Evolutionary conservation across 2,329 filamentous ascomycete species (phyloP).

Genomic region (Pseudopithomyces maydicus): DNA sequence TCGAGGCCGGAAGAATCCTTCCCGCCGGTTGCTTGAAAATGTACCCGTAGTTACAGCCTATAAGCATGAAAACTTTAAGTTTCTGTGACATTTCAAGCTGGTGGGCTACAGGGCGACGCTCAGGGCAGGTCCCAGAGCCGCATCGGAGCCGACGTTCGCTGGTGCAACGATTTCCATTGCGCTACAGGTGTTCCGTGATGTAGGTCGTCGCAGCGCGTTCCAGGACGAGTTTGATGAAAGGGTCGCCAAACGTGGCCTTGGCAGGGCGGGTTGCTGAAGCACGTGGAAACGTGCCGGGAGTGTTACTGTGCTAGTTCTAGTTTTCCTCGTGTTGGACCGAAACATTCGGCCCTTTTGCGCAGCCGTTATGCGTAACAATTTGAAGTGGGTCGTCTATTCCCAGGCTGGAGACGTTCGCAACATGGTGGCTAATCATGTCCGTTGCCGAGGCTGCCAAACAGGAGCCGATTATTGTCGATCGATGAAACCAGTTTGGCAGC

Average conservation of each 20-base stretch:
- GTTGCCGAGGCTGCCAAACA: not conserved
- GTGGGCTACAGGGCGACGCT: not conserved
- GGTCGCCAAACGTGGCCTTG: no score
- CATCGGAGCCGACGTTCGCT: no score
- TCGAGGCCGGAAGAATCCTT: not conserved
- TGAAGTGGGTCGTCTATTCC: not conserved
- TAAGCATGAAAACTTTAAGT: not conserved
- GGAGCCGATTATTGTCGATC: not conserved
- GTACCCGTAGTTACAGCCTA: not conserved
- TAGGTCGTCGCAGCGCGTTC: no score
- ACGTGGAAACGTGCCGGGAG: not conserved
- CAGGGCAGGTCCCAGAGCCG: no score
- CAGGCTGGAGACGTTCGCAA: not conserved
- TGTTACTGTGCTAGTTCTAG: not conserved
- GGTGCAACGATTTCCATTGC: no score
- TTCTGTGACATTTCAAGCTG: not conserved
- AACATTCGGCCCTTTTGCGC: not conserved
- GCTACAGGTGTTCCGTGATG: no score
- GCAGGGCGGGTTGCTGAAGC: not conserved
- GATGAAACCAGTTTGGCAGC: not conserved
- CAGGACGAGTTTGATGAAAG: no score
- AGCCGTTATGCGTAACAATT: not conserved
- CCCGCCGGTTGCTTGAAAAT: not conserved
- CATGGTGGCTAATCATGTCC: not conserved
- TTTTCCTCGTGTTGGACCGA: not conserved